A percentile compares a stretch with the other conserved stretches of the same genome.
Evolutionary conservation across 2,329 filamentous ascomycete species (phyloP).

Genomic region (Xylariaceae sp.): DNA sequence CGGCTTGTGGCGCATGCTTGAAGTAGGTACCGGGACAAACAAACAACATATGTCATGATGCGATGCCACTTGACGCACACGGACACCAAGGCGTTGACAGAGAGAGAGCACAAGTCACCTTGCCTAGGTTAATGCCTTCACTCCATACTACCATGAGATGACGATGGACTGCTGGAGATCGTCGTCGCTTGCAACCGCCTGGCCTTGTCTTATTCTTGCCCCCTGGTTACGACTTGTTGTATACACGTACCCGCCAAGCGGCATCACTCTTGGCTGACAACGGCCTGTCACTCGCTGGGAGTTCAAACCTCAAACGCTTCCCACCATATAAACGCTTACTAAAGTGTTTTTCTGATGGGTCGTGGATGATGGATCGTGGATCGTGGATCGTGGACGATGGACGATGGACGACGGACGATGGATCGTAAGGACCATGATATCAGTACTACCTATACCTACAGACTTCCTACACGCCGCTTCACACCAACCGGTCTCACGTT

Average conservation of each 20-base stretch:
- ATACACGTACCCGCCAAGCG: background rate
- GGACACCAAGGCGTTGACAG: background rate
- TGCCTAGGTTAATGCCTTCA: background rate
- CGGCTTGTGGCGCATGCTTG: background rate
- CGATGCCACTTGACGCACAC: conserved; percentile 2
- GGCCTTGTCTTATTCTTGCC: background rate
- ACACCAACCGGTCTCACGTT: conserved; percentile 24
- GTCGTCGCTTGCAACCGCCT: background rate
- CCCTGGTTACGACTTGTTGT: background rate
- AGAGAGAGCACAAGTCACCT: conserved; percentile 4
- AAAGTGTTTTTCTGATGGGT: background rate
- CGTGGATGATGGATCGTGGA: too few species aligned
- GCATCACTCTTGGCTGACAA: background rate
- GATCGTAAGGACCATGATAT: too few species aligned
- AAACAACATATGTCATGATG: conserved; percentile 12
- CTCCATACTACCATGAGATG: conserved; percentile 5
- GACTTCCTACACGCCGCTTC: conserved; percentile 20
- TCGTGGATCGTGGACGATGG: too few species aligned
- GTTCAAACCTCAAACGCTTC: background rate
- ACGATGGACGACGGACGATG: too few species aligned
- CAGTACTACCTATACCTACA: conserved; percentile 3
- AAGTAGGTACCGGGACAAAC: conserved; percentile 5
- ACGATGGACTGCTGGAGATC: background rate
- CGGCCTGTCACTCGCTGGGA: background rate
- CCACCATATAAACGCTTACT: background rate